Evolutionary conservation across 768 basidiomycete species (phyloP).

Genomic region (Lactarius trivialis): DNA sequence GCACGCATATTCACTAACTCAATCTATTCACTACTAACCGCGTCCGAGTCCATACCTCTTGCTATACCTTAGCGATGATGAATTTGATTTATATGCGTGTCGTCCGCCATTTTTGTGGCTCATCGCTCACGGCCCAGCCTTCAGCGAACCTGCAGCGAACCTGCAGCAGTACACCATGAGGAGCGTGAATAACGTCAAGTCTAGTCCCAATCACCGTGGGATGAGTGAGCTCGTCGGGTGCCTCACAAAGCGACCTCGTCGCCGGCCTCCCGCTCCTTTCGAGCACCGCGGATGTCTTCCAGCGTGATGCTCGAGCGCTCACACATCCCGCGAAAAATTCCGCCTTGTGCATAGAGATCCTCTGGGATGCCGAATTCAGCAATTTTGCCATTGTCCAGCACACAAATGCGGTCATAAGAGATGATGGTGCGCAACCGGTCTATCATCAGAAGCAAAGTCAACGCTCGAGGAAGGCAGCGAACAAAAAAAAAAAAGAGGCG

Average conservation of each 20-base stretch:
- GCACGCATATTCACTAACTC: too few relatives aligned
- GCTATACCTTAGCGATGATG: too few relatives aligned
- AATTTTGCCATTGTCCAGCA: constrained; percentile 75
- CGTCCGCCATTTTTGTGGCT: too few relatives aligned
- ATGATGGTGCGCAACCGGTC: constrained; percentile 86
- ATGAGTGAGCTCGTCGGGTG: neutral
- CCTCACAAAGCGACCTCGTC: neutral
- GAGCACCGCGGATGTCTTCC: constrained; percentile 53
- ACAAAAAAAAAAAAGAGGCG: too few relatives aligned
- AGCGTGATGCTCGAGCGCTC: constrained; percentile 70
- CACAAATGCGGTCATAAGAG: constrained; percentile 82
- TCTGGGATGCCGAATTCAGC: constrained; percentile 82
- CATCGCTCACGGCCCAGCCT: too few relatives aligned
- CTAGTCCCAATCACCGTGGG: neutral
- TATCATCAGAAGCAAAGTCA: constrained; percentile 20
- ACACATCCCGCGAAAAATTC: constrained; percentile 85
- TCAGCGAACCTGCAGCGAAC: too few relatives aligned
- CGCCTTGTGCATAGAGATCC: constrained; percentile 49
- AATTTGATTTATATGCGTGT: too few relatives aligned
- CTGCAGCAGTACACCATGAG: neutral
- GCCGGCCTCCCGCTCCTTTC: constrained; percentile 23
- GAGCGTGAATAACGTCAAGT: neutral
- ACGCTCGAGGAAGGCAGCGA: neutral
- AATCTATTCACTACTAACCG: too few relatives aligned
- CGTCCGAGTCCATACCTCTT: too few relatives aligned